A percentile compares a stretch with the other conserved stretches of the same genome.
phyloP scores from a whole-genome alignment of 2,329 filamentous ascomycete species.

The Daldinia eschscholtzii region DNA sequence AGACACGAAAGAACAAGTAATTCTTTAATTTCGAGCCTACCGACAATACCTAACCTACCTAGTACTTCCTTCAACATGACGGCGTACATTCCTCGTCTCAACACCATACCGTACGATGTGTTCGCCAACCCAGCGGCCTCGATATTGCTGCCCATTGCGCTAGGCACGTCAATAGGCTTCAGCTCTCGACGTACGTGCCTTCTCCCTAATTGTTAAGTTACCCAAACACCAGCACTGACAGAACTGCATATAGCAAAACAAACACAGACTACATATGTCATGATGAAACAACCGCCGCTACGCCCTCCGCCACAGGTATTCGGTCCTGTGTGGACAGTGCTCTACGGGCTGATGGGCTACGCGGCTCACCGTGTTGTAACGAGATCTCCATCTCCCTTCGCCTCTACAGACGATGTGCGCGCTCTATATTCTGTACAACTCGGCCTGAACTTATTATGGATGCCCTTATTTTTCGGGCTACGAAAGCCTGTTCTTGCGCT shows the following conservation, averaged over 20 bases:
- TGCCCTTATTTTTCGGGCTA: conserved; percentile 90
- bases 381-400: conserved; percentile 61
- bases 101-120: conserved; percentile 74
- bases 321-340: conserved; percentile 73
- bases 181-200: conserved; percentile 68
- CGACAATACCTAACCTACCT: not conserved
- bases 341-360: conserved; percentile 89
- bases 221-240: conserved; percentile 16
- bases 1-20: not conserved
- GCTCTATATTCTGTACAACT: conserved; percentile 90
- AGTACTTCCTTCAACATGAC: conserved; percentile 69
- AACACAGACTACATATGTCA: conserved; percentile 72
- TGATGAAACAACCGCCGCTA: conserved; percentile 75
- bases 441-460: conserved; percentile 87
- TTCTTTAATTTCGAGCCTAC: not conserved
- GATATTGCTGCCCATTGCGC: conserved; percentile 79
- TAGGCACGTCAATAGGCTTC: conserved; percentile 81
- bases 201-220: conserved; percentile 4
- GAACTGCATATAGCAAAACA: conserved; percentile 60
- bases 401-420: conserved; percentile 68
- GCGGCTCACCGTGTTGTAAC: conserved; percentile 83
- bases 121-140: conserved; percentile 80
- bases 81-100: conserved; percentile 81
- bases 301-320: conserved; percentile 72
- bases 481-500: conserved; percentile 80